Evolutionary conservation across 2,329 filamentous ascomycete species (phyloP).

Genomic region (Ascochyta pisi): DNA sequence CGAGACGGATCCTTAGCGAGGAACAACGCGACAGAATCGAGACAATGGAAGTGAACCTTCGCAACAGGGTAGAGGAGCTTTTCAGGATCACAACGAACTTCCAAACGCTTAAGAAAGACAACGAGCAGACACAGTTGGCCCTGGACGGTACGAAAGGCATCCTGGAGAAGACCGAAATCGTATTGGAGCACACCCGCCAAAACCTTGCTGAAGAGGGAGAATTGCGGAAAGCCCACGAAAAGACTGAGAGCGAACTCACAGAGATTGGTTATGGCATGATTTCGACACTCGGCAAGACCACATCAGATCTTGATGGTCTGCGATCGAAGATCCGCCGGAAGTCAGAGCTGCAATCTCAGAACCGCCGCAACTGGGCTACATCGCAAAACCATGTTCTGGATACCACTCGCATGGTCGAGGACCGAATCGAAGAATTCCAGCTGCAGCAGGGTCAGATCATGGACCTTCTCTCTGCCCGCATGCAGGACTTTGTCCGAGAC

Average conservation of each 20-base stretch:
- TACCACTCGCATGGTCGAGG: slow-evolving; percentile 79
- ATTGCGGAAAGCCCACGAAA: slow-evolving; percentile 81
- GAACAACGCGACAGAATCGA: slow-evolving; percentile 93
- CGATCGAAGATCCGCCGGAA: slow-evolving; percentile 87
- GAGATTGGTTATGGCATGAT: slow-evolving; percentile 78
- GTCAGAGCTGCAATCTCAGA: slow-evolving; percentile 80
- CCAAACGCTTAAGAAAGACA: slow-evolving; percentile 86
- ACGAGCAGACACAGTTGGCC: slow-evolving; percentile 74
- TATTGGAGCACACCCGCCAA: slow-evolving; percentile 77
- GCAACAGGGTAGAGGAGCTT: slow-evolving; percentile 92
- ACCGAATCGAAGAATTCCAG: slow-evolving; percentile 75
- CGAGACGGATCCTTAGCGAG: slow-evolving; percentile 85
- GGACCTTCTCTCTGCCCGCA: slow-evolving; percentile 69
- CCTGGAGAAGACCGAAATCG: slow-evolving; percentile 85
- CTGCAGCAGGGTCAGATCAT: slow-evolving; percentile 76
- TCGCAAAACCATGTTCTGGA: slow-evolving; percentile 78
- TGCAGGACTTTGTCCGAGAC: slow-evolving; percentile 76
- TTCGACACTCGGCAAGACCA: slow-evolving; percentile 76
- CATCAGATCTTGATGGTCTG: slow-evolving; percentile 79
- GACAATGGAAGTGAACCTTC: slow-evolving; percentile 86
- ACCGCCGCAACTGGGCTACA: slow-evolving; percentile 78
- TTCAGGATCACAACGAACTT: slow-evolving; percentile 87
- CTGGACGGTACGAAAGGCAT: slow-evolving; percentile 82
- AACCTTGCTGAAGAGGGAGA: slow-evolving; percentile 79
- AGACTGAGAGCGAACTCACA: slow-evolving; percentile 80